A percentile compares a stretch with the other conserved stretches of the same genome.
phyloP scores from a whole-genome alignment of 2,329 filamentous ascomycete genomes.

The Lachnellula suecica region DNA sequence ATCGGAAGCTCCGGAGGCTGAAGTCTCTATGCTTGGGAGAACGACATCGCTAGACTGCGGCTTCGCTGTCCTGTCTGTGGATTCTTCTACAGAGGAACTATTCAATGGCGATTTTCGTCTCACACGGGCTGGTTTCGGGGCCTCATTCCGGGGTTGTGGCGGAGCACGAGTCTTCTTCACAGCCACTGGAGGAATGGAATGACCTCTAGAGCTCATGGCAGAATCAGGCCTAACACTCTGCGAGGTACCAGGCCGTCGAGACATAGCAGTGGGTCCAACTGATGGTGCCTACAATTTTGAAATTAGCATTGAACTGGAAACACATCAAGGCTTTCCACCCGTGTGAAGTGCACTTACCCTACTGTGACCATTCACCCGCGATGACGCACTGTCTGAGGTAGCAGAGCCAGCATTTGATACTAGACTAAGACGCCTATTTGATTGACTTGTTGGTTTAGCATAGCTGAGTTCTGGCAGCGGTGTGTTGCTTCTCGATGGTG shows the following conservation, averaged over 20 bases:
- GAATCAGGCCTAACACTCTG: conserved; percentile 42
- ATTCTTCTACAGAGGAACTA: conserved; percentile 1
- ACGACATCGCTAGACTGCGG: conserved; percentile 5
- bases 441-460: conserved; percentile 26
- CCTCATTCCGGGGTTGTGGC: conserved; percentile 40
- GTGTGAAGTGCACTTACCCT: conserved; percentile 5
- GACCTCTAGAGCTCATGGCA: conserved; percentile 40
- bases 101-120: conserved; percentile 29
- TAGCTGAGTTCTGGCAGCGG: conserved; percentile 30
- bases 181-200: conserved; percentile 39
- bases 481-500: conserved; percentile 22
- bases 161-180: conserved; percentile 61
- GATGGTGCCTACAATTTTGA: conserved; percentile 27
- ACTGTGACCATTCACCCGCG: conserved; percentile 17
- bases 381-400: conserved; percentile 21
- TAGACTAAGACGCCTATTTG: conserved; percentile 41
- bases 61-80: background rate
- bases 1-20: conserved; percentile 30
- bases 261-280: conserved; percentile 17
- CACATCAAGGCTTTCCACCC: too few species aligned
- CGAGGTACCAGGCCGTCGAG: conserved; percentile 40
- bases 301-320: too few species aligned
- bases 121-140: conserved; percentile 32
- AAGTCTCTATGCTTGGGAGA: conserved; percentile 6
- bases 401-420: conserved; percentile 39